A percentile compares a stretch with the other conserved stretches of the same genome.
These are phyloP conservation scores for Starmerella floris DNA, from an alignment of 805 yeast genomes.

Conservation along the genomic window DNA sequence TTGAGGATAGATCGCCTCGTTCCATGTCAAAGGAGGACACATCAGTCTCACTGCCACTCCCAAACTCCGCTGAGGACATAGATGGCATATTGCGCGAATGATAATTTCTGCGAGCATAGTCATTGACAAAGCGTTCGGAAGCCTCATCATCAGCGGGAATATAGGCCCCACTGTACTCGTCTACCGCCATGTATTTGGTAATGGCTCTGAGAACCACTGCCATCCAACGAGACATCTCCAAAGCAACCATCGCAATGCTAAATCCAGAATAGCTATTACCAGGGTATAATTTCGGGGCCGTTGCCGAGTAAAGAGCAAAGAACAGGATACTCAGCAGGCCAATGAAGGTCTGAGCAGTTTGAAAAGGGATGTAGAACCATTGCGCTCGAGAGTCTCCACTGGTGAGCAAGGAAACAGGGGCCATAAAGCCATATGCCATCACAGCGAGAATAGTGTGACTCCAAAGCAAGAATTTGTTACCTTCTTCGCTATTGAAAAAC, in stretches of 20 bases:
- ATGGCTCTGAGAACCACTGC: conserved; percentile 23
- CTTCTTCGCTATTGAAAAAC: conserved; percentile 38
- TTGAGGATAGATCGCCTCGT: background rate
- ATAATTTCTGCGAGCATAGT: conserved; percentile 5
- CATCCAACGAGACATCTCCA: conserved; percentile 41
- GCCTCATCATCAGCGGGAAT: conserved; percentile 7
- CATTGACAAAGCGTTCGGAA: conserved; percentile 1
- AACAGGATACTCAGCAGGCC: conserved; percentile 40
- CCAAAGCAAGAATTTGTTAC: conserved; percentile 40
- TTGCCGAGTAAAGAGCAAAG: conserved; percentile 43
- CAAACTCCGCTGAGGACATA: conserved; percentile 9
- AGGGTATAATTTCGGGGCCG: conserved; percentile 62
- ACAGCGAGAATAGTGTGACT: conserved; percentile 40
- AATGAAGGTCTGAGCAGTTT: conserved; percentile 36
- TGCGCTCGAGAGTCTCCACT: conserved; percentile 46
- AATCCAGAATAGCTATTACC: conserved; percentile 57
- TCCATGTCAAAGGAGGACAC: conserved; percentile 11
- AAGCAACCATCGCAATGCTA: conserved; percentile 45
- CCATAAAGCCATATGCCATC: conserved; percentile 38
- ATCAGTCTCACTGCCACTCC: conserved; percentile 12
- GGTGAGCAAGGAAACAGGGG: conserved; percentile 57
- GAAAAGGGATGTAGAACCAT: conserved; percentile 39
- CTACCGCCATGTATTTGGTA: conserved; percentile 9
- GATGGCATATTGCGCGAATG: conserved; percentile 8
- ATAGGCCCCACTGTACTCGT: conserved; percentile 3